phyloP scores from a whole-genome alignment of 345 rosid species.

The Euphorbia lathyris region DNA sequence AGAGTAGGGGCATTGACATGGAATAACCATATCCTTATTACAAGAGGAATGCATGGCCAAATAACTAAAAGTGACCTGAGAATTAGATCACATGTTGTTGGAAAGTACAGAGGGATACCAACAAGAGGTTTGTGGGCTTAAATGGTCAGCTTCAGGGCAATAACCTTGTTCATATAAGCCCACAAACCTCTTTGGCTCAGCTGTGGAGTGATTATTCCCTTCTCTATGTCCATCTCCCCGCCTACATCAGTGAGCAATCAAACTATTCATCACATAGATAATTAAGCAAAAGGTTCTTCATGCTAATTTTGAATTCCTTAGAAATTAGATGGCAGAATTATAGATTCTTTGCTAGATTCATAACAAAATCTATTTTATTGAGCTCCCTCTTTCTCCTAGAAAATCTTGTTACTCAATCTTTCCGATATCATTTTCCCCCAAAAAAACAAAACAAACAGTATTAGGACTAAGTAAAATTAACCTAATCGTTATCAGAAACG shows the following conservation, averaged over 20 bases:
- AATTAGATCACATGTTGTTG: slow-evolving; percentile 40
- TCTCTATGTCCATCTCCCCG: slow-evolving; percentile 70
- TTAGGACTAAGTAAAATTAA: background rate
- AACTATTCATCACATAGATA: slow-evolving; percentile 19
- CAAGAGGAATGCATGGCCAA: slow-evolving; percentile 46
- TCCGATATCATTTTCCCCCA: background rate
- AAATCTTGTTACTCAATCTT: background rate
- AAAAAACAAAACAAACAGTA: slow-evolving; percentile 5
- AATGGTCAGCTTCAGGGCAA: slow-evolving; percentile 56
- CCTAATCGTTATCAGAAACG: background rate
- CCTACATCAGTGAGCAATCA: slow-evolving; percentile 27
- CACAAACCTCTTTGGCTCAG: too few relatives aligned
- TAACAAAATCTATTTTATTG: background rate
- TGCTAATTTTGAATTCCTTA: background rate
- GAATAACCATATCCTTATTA: slow-evolving; percentile 48
- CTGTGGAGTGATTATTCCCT: slow-evolving; percentile 38
- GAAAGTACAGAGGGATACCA: slow-evolving; percentile 41
- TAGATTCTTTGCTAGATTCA: too few relatives aligned
- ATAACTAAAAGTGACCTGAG: slow-evolving; percentile 51
- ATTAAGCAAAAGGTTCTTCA: background rate
- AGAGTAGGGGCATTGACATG: slow-evolving; percentile 49
- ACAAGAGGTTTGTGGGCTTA: slow-evolving; percentile 52
- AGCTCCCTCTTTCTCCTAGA: background rate
- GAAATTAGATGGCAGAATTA: background rate
- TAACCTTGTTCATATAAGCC: slow-evolving; percentile 38